Conservation (phyloP, 2,329 filamentous ascomycete genomes). For the Cordyceps cicadae region DNA sequence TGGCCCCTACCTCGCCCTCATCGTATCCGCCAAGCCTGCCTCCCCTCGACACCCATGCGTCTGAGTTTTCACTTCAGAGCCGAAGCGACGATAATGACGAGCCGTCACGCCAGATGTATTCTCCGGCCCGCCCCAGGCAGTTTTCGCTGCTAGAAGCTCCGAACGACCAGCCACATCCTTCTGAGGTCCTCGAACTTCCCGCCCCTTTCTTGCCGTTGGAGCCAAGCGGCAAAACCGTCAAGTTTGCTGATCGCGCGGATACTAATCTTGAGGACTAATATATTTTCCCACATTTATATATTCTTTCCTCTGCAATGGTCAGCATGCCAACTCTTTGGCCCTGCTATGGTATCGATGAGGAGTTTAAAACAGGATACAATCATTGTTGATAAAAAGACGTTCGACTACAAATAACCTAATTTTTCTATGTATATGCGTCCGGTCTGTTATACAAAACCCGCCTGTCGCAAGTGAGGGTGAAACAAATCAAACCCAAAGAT, state of each 20-base stretch:
- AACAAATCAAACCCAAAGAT: not conserved
- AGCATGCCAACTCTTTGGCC: not conserved
- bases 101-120: not conserved
- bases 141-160: not conserved
- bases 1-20: not conserved
- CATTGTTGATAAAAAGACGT: not conserved
- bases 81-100: slow-evolving; percentile 1
- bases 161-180: not conserved
- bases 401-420: not conserved
- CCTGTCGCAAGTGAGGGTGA: not conserved
- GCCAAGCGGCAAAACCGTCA: not conserved
- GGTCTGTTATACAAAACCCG: not conserved
- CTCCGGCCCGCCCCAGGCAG: not conserved
- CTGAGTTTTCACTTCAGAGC: not conserved
- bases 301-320: not conserved
- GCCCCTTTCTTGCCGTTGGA: not conserved
- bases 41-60: not conserved
- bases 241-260: not conserved
- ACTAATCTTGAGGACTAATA: not conserved
- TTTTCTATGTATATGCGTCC: not conserved
- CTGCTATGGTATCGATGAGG: not conserved
- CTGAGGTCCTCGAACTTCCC: not conserved
- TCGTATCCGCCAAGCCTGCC: not conserved
- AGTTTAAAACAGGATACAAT: not conserved
- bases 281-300: not conserved